Conservation (phyloP, 2,329 filamentous ascomycete genomes). For the Colletotrichum sp. region DNA sequence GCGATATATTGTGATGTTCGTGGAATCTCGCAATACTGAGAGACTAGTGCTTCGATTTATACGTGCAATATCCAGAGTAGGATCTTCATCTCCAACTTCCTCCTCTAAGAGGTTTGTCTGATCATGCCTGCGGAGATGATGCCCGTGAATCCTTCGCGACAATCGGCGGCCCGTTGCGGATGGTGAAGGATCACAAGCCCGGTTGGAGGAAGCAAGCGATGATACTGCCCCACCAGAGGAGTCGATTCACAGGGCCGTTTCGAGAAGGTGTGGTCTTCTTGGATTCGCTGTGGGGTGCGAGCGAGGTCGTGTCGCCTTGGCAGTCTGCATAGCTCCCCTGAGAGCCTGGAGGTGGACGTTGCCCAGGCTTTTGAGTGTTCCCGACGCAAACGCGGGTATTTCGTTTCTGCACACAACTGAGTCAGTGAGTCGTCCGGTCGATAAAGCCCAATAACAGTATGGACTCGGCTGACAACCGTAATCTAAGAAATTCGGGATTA, state of each 20-base stretch:
- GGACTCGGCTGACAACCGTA: neutral
- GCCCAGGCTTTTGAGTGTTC: neutral
- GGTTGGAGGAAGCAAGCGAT: neutral
- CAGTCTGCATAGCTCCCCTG: neutral
- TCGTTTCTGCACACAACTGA: neutral
- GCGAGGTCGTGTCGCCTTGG: neutral
- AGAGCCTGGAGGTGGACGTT: neutral
- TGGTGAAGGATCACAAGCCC: neutral
- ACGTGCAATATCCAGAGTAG: accelerated
- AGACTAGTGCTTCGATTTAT: neutral
- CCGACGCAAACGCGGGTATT: neutral
- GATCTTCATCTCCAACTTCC: accelerated
- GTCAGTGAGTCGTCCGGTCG: neutral
- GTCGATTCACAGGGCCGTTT: neutral
- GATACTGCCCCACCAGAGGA: neutral
- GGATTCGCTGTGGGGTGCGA: neutral
- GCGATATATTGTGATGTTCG: neutral
- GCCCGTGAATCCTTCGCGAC: neutral
- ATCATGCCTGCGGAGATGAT: neutral
- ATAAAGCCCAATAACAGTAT: neutral
- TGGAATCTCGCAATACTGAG: neutral
- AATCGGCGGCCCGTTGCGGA: neutral
- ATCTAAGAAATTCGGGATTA: neutral
- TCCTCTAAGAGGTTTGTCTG: accelerated
- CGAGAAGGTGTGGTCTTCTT: neutral